These are phyloP conservation scores for Tubosaeta sp. DNA, from an alignment of 768 basidiomycete species.

Conservation along the genomic window DNA sequence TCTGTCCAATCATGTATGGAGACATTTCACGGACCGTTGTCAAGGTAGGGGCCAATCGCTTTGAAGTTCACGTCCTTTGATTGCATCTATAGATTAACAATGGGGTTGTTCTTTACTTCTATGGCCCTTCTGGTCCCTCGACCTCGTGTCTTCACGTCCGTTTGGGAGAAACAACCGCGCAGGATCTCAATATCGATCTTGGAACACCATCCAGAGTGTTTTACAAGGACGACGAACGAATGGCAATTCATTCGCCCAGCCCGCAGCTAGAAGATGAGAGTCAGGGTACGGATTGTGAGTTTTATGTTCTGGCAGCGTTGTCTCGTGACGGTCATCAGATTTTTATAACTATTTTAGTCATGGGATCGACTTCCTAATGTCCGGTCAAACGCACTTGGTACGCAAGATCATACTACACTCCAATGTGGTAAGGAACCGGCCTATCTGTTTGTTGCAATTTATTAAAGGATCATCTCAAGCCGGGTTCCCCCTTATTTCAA, in stretches of 20 bases:
- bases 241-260: slow-evolving; percentile 70
- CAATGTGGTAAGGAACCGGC: slow-evolving; percentile 63
- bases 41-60: slow-evolving; percentile 42
- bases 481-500: slow-evolving; percentile 86
- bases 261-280: slow-evolving; percentile 40
- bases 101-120: slow-evolving; percentile 67
- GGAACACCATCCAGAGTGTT: slow-evolving; percentile 74
- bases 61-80: background rate
- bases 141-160: slow-evolving; percentile 49
- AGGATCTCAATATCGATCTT: slow-evolving; percentile 75
- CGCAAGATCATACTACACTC: slow-evolving; percentile 85
- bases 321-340: slow-evolving; percentile 42
- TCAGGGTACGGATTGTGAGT: slow-evolving; percentile 48
- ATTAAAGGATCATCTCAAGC: slow-evolving; percentile 39
- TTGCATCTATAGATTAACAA: slow-evolving; percentile 53
- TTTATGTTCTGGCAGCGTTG: slow-evolving; percentile 1
- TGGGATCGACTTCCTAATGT: slow-evolving; percentile 84
- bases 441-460: background rate
- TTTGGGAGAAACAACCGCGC: slow-evolving; percentile 73
- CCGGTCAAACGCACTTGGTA: slow-evolving; percentile 64
- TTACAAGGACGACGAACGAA: slow-evolving; percentile 86
- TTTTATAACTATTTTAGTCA: slow-evolving; percentile 94
- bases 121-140: slow-evolving; percentile 45
- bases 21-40: slow-evolving; percentile 65
- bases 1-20: slow-evolving; percentile 65